Percentiles rank a stretch among this genome's conserved stretches.
Conservation (phyloP, 192 early-diverging fungal genomes). For the Allomyces macrogynus region DNA sequence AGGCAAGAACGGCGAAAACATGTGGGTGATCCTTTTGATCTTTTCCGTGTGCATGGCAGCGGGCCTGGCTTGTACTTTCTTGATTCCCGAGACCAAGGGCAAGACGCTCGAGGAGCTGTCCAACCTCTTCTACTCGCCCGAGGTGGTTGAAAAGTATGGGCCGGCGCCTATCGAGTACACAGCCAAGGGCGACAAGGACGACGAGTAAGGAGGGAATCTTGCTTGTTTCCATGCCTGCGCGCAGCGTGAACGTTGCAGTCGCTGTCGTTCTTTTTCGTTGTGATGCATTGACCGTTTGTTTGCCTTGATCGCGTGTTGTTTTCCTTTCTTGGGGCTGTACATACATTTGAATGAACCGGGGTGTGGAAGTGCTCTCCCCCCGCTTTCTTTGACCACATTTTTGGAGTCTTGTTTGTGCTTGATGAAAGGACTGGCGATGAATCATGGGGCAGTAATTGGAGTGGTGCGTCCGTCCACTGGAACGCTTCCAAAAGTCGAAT, state of each 20-base stretch:
- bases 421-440: no score
- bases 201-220: not conserved
- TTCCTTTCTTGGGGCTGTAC: no score
- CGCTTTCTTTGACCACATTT: no score
- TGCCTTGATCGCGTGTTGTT: no score
- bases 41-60: not conserved
- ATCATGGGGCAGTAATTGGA: no score
- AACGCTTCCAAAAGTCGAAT: no score
- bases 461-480: no score
- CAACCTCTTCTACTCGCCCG: conserved; percentile 3
- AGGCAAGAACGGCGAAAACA: conserved; percentile 43
- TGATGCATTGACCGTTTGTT: no score
- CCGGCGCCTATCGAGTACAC: not conserved
- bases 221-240: not conserved
- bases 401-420: no score
- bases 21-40: conserved; percentile 35
- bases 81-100: conserved; percentile 63
- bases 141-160: not conserved
- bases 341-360: no score
- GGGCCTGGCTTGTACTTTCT: conserved; percentile 22
- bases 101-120: conserved; percentile 52
- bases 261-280: no score
- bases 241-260: not conserved
- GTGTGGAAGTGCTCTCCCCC: no score
- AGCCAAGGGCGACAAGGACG: not conserved